Evolutionary conservation across 495 filamentous ascomycete genomes (phyloP), one percentile per base, ranked within the genome.

Genomic region (Rusavskia elegans): DNA sequence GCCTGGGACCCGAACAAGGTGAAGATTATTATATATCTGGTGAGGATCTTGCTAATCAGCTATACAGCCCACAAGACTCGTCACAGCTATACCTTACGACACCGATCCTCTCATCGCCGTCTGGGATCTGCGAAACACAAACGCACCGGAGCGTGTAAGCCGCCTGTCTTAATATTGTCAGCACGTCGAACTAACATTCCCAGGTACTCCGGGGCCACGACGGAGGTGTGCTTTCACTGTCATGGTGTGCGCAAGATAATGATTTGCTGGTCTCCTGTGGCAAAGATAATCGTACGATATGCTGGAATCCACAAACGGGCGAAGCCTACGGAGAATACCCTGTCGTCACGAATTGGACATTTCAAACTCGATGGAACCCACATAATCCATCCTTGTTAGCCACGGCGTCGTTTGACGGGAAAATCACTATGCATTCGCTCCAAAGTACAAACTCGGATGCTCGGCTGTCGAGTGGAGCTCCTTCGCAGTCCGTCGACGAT

Each of bases 281-380:
- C 48, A 97, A 95, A 69, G 92, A 99, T 67, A 97, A 97, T 57
- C 80, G 86, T 57, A 95, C 89, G 1, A 76, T 97, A 50, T 84
- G 89, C 54, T 99, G 93, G 92, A 96, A 96, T 66, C 85, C 93
- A 1, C 86, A 92, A 58, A 93, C 82, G 5, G 89, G 89, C 44
- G 79, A 87, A 61, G 69, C 74, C 5, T 85, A 87, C 45, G 92
- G 93, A 53, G 89, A 97, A 68, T 95, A 96, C 66, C 87, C 90
- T 13, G 85, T 95, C 57, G 93, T 94, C 51, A 95, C 90, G 37
- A 97, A 97, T 65, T 97, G 93, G 92, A 94, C 89, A 2, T 99
- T 97, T 73, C 81, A 89, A 65, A 95, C 92, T 6, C 79, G 81
- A 57, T 99, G 90, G 79, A 88, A 95, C 65, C 92, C 93, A 19